Base-by-base conservation (phyloP, 192 early-diverging fungal species). In the Piromyces finnis region DNA sequence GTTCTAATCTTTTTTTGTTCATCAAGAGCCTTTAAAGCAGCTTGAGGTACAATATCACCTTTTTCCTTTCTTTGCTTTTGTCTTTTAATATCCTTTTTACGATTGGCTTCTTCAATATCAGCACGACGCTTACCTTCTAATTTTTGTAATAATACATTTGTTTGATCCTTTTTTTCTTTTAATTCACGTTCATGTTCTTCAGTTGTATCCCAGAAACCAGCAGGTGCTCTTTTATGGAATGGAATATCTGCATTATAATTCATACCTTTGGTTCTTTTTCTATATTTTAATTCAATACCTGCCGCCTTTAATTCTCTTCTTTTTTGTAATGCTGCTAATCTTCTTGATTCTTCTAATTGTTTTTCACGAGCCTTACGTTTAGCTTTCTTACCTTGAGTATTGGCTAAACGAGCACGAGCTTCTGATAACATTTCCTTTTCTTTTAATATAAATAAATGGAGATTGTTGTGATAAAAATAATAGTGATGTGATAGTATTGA, bases 391-490 rank as follows among this genome's bases (percentile, higher is more conserved):
- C 97, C 97, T 84, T 98, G 96, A 12, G 97, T 99, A 84, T 99
- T 99, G n/a, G 97, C 97, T 78, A 99, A 87, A 84, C 97, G 89
- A 27, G 97, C 97, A 78, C 97, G 92, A 28, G 97, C 97, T 84
- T 99, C 97, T 7, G 94, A 95, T 28, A 99, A 88, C 97, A 99
- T 99, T 85, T 99, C 97, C 88, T 99, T 99, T 88, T 99, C 97
- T 81, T 51, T 51, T 35, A 35, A 35, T 7, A 35, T 35, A 7
- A 35, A 12, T 35, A 35, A 35, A 7, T 35, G 3, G 12, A 35
- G 12, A 7, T 3, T 7, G 12, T 7, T 7, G 3, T 35, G 12
- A 35, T 35, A 7, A 35, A 35, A 35, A 35, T 35, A 35, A 35
- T 35, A 7, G 12, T 35, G 32, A 35, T 35, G 32, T n/a, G n/a